Conservation (phyloP, 768 basidiomycete species). For the Gymnopilus dilepis region DNA sequence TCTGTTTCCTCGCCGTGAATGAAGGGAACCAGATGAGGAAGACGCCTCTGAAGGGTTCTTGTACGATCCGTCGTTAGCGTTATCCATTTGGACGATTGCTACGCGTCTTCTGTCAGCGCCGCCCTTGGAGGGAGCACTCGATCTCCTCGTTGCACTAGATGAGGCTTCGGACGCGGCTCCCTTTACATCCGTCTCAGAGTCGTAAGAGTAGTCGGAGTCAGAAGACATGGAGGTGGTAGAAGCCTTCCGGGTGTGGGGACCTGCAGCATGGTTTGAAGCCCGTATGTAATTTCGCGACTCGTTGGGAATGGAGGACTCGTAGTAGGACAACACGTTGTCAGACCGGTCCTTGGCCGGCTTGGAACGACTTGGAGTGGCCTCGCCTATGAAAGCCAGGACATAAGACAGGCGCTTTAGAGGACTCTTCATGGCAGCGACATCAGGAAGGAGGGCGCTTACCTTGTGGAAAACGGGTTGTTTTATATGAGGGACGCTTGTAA, state of each 20-base stretch:
- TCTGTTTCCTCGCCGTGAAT: slow-evolving; percentile 45
- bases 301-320: slow-evolving; percentile 58
- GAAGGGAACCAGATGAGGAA: slow-evolving; percentile 36
- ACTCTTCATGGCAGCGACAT: slow-evolving; percentile 34
- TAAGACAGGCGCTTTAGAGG: slow-evolving; percentile 37
- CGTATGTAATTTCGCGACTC: slow-evolving; percentile 32
- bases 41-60: slow-evolving; percentile 34
- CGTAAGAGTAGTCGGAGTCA: slow-evolving; percentile 55
- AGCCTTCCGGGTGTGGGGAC: slow-evolving; percentile 33
- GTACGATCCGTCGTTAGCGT: slow-evolving; percentile 32
- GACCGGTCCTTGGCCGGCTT: slow-evolving; percentile 27
- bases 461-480: slow-evolving; percentile 20
- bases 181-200: slow-evolving; percentile 39
- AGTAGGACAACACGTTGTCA: slow-evolving; percentile 37
- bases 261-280: slow-evolving; percentile 25
- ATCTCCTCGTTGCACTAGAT: slow-evolving; percentile 42
- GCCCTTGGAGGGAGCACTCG: slow-evolving; percentile 61
- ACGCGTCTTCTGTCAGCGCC: slow-evolving; percentile 68
- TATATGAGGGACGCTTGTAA: slow-evolving; percentile 24
- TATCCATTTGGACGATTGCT: slow-evolving; percentile 68
- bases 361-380: slow-evolving; percentile 25
- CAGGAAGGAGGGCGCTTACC: slow-evolving; percentile 22
- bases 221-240: slow-evolving; percentile 42
- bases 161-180: slow-evolving; percentile 34
- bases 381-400: slow-evolving; percentile 32